Base-by-base conservation (phyloP, 2,329 filamentous ascomycete genomes). In the Pseudogymnoascus sp. region DNA sequence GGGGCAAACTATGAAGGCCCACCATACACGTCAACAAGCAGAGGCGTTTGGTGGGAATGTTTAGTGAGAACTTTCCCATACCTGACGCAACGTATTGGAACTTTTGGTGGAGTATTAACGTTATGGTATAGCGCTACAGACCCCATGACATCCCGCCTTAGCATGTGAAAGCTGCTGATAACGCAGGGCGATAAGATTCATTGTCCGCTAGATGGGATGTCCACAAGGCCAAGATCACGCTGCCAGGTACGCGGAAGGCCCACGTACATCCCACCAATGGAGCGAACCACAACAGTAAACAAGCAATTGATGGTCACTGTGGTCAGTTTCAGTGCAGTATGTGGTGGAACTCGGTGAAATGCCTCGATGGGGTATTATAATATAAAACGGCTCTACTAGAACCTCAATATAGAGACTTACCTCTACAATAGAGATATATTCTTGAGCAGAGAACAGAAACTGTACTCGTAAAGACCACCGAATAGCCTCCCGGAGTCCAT, bases 91-190 rank as follows among this genome's bases (percentile, higher is more conserved):
- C 25, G 47, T 50, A 54, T 54, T 33, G 25, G 47, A 54, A 33
- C 25, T 7, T 54, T 54, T 30, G 47, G 16, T 33, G 25, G 43
- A 54, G 25, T 54, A 25, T 25, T 25, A 25, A 25, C 22, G 22
- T 25, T 25, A 25, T 25, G 22, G 22, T 25, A 33, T 12, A 33
- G 47, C 47, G 47, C 14, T 54, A 54, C n/a, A 54, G 25, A 20
- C 47, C 47, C 47, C 47, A 54, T 54, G 47, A 54, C 47, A 54
- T 54, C 6, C 25, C 47, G 16, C 8, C 28, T 9, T 54, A 35
- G 47, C 47, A 54, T 54, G 47, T 54, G 47, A 54, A 54, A 54
- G 47, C 47, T 54, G 47, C 47, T 54, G 47, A 54, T 54, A 54
- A 54, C 28, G 47, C 47, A 54, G 25, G n/a, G n/a, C 47, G 47